Percentiles rank a stretch among this genome's conserved stretches.
These are phyloP conservation scores for Alternaria arbusti DNA, from an alignment of 2,329 filamentous ascomycete genomes.

Conservation along the genomic window DNA sequence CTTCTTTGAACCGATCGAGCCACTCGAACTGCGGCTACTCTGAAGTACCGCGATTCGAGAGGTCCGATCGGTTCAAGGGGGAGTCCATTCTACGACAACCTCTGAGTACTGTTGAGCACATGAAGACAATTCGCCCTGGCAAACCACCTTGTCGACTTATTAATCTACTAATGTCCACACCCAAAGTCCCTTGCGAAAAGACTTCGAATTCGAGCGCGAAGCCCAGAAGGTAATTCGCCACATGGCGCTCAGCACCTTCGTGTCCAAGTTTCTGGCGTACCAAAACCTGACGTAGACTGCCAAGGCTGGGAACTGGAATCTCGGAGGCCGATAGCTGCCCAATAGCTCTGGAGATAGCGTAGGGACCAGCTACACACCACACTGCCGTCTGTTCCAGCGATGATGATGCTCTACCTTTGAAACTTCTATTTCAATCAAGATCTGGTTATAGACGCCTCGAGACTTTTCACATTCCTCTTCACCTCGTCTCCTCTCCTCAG, in stretches of 20 bases:
- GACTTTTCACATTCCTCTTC: not conserved
- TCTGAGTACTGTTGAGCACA: not conserved
- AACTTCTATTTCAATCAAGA: not conserved
- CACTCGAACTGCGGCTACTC: not conserved
- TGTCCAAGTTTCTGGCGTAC: slow-evolving; percentile 7
- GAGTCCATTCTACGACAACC: not conserved
- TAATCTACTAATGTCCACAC: too few species aligned
- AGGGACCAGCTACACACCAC: not conserved
- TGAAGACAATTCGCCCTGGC: not conserved
- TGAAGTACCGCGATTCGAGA: not conserved
- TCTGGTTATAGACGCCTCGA: not conserved
- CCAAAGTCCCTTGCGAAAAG: too few species aligned
- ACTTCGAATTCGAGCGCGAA: too few species aligned
- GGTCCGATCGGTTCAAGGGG: not conserved
- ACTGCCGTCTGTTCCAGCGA: not conserved
- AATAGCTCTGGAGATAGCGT: not conserved
- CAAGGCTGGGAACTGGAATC: slow-evolving; percentile 15
- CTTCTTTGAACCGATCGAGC: not conserved
- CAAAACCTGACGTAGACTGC: slow-evolving; percentile 26
- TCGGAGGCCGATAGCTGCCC: not conserved
- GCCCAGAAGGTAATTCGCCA: not conserved
- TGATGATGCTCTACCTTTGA: not conserved
- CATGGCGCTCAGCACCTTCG: not conserved
- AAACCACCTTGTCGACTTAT: too few species aligned
- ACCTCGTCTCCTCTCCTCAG: not conserved